Percentiles rank a stretch among this genome's conserved stretches.
phyloP scores from a whole-genome alignment of 139 green algal genomes.

The Coelastrella sp. region DNA sequence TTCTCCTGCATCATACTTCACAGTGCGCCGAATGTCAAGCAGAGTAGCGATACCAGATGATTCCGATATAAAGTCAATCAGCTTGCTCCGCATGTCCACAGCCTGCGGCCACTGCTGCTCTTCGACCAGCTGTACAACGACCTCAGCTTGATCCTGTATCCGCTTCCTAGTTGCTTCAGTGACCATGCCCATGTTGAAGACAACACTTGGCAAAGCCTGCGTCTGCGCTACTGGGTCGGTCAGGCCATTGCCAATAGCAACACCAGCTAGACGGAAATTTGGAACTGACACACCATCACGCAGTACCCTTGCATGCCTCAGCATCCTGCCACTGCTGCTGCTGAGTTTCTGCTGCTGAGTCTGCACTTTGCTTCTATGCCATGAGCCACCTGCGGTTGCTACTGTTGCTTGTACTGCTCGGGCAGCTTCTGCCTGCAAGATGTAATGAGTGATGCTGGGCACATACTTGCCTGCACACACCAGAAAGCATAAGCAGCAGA shows the following conservation, averaged over 20 bases:
- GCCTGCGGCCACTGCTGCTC: constrained; percentile 21
- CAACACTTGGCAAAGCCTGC: constrained; percentile 57
- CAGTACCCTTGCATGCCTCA: neutral
- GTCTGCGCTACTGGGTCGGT: constrained; percentile 71
- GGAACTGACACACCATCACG: neutral
- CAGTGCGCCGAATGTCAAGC: constrained; percentile 64
- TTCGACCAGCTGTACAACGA: constrained; percentile 43
- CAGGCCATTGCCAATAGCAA: constrained; percentile 66
- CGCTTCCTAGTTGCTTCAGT: constrained; percentile 52
- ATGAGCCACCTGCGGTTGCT: neutral
- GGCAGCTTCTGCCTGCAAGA: constrained; percentile 54
- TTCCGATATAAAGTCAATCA: constrained; percentile 30
- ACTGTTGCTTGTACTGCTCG: neutral
- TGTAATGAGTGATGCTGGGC: constrained; percentile 72
- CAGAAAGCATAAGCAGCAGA: neutral
- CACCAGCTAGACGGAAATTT: constrained; percentile 35
- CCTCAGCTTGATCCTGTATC: constrained; percentile 33
- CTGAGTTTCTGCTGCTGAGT: neutral
- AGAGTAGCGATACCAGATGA: constrained; percentile 63
- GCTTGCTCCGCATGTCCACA: constrained; percentile 17
- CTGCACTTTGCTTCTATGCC: neutral
- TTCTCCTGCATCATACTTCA: constrained; percentile 69
- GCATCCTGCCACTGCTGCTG: neutral
- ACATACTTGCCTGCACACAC: constrained; percentile 69
- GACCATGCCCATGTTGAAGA: constrained; percentile 67